Evolutionary conservation across 805 yeast genomes (phyloP).

Genomic region (Candida wancherniae): DNA sequence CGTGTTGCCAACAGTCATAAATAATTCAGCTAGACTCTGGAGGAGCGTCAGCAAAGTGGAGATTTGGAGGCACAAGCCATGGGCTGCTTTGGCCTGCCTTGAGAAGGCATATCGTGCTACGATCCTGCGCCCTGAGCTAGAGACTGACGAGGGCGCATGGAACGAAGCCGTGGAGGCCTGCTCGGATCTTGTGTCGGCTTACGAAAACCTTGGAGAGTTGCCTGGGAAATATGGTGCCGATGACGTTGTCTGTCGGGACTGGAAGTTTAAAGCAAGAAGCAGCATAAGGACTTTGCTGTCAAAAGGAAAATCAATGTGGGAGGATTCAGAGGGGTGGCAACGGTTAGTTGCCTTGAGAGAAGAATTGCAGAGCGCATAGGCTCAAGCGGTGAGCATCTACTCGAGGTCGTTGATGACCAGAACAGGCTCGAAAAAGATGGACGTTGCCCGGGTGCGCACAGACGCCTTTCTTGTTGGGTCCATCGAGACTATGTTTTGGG

Average conservation of each 20-base stretch:
- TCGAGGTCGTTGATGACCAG: conserved; percentile 14
- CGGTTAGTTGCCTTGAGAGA: conserved; percentile 50
- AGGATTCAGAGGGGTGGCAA: conserved; percentile 73
- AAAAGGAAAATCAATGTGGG: conserved; percentile 77
- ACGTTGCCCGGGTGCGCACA: conserved; percentile 12
- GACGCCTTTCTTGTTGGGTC: conserved; percentile 10
- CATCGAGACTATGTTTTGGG: conserved; percentile 1
- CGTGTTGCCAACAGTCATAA: conserved; percentile 62
- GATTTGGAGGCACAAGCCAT: conserved; percentile 80
- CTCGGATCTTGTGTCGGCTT: conserved; percentile 75
- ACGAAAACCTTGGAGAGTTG: conserved; percentile 79
- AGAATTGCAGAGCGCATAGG: conserved; percentile 24
- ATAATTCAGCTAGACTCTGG: conserved; percentile 70
- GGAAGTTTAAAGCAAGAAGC: conserved; percentile 80
- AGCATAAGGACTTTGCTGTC: conserved; percentile 71
- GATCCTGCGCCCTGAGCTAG: conserved; percentile 59
- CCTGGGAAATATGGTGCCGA: conserved; percentile 78
- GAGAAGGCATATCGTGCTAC: conserved; percentile 83
- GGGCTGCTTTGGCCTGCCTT: conserved; percentile 80
- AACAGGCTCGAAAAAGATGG: conserved; percentile 13
- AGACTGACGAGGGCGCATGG: conserved; percentile 61
- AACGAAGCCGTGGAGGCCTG: conserved; percentile 75
- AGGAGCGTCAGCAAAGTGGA: conserved; percentile 79
- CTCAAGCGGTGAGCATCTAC: conserved; percentile 1
- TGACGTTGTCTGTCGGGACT: conserved; percentile 82